Conservation (phyloP, 2,329 filamentous ascomycete species). For the Talaromyces sp. region DNA sequence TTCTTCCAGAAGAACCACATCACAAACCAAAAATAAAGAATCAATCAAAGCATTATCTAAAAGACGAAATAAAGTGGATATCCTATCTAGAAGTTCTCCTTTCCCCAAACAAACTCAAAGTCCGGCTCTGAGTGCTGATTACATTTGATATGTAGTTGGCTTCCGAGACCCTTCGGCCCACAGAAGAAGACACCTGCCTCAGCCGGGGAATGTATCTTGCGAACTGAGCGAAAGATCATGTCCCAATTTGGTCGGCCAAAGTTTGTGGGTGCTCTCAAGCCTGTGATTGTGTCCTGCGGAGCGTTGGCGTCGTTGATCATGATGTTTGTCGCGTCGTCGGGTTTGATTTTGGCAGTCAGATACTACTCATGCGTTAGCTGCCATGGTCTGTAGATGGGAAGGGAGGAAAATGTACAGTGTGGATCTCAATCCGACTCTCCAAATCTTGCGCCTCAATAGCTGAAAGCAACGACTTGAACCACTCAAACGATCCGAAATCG, state of each 20-base stretch:
- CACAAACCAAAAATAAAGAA: neutral
- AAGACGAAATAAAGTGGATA: neutral
- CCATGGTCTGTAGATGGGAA: neutral
- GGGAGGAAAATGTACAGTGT: conserved; percentile 38
- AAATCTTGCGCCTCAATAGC: conserved; percentile 85
- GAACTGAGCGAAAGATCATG: conserved; percentile 79
- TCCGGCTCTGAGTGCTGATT: conserved; percentile 84
- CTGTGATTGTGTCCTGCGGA: conserved; percentile 80
- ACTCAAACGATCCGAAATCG: conserved; percentile 84
- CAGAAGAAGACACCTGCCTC: conserved; percentile 83
- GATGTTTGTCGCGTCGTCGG: conserved; percentile 82
- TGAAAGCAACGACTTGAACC: conserved; percentile 79
- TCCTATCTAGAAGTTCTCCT: conserved; percentile 50
- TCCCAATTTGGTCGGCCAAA: conserved; percentile 84
- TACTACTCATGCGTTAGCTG: conserved; percentile 48
- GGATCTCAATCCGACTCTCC: conserved; percentile 80
- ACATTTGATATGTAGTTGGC: conserved; percentile 74
- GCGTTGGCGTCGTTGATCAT: conserved; percentile 88
- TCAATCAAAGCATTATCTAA: neutral
- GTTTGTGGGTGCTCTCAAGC: conserved; percentile 76
- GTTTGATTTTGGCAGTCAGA: conserved; percentile 81
- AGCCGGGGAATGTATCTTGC: conserved; percentile 70
- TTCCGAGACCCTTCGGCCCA: conserved; percentile 75
- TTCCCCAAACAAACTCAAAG: conserved; percentile 56
- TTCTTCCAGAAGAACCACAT: conserved; percentile 4